These are phyloP conservation scores for Metschnikowia baotianmanensis DNA, from an alignment of 805 yeast genomes.

Conservation along the genomic window DNA sequence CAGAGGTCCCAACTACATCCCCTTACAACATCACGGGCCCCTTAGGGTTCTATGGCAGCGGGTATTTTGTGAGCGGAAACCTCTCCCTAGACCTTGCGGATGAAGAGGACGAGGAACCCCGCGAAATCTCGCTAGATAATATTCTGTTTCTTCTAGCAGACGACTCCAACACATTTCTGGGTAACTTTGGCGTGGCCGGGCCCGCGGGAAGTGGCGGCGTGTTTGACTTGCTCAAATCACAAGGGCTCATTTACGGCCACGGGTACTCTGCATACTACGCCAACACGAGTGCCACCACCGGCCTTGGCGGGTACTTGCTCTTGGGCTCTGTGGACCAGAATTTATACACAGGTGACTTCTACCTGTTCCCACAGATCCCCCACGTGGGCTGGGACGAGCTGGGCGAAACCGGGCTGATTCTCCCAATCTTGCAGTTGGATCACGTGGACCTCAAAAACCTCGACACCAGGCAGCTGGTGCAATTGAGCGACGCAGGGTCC, in stretches of 20 bases:
- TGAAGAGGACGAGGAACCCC: slow-evolving; percentile 15
- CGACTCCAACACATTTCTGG: slow-evolving; percentile 23
- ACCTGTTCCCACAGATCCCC: slow-evolving; percentile 50
- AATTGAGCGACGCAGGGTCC: slow-evolving; percentile 33
- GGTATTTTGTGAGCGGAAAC: slow-evolving; percentile 26
- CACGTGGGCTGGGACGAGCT: slow-evolving; percentile 18
- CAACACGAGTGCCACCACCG: slow-evolving; percentile 9
- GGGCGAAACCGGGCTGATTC: slow-evolving; percentile 14
- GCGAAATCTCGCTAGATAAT: slow-evolving; percentile 16
- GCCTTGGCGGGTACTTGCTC: slow-evolving; percentile 37
- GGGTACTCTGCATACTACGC: slow-evolving; percentile 34
- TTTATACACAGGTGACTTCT: slow-evolving; percentile 46
- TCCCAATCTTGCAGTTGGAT: slow-evolving; percentile 30
- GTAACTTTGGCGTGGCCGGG: slow-evolving; percentile 39
- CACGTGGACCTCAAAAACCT: slow-evolving; percentile 27
- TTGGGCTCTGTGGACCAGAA: slow-evolving; percentile 59
- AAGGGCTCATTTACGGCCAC: slow-evolving; percentile 25
- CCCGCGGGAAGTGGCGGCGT: slow-evolving; percentile 28
- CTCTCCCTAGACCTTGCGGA: slow-evolving; percentile 12
- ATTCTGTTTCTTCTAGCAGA: slow-evolving; percentile 31
- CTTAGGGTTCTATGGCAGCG: slow-evolving; percentile 26
- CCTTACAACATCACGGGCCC: slow-evolving; percentile 28
- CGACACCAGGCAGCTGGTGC: slow-evolving; percentile 33
- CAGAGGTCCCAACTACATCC: slow-evolving; percentile 16
- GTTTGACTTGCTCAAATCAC: slow-evolving; percentile 20